phyloP scores from a whole-genome alignment of 306 rosid species.

The Sicyos edulis region DNA sequence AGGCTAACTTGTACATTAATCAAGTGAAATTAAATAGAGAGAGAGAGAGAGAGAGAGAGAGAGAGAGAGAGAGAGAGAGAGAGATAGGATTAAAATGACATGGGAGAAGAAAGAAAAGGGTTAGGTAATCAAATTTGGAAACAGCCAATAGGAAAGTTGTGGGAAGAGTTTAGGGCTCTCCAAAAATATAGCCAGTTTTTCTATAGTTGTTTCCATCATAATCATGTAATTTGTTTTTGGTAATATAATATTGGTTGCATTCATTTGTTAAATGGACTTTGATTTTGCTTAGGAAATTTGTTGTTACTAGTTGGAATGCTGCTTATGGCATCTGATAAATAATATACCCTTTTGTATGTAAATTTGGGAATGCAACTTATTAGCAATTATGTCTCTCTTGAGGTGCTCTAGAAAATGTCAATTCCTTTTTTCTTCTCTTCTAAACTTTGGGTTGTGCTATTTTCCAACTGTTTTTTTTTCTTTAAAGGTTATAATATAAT shows the following conservation, averaged over 20 bases:
- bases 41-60: conserved; percentile 36
- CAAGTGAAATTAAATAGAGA: conserved; percentile 45
- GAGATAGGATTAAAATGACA: conserved; percentile 37
- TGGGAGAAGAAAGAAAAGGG: conserved; percentile 16
- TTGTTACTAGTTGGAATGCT: not conserved
- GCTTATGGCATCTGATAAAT: conserved; percentile 10
- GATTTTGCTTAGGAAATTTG: conserved; percentile 14
- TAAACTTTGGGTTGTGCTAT: not conserved
- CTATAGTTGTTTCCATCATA: conserved; percentile 40
- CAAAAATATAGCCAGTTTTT: conserved; percentile 15
- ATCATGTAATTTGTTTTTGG: conserved; percentile 35
- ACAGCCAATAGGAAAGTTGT: conserved; percentile 29
- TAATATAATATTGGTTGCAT: conserved; percentile 41
- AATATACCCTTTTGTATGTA: conserved; percentile 1
- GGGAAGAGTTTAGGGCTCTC: conserved; percentile 26
- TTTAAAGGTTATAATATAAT: too few relatives aligned
- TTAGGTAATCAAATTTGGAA: conserved; percentile 21
- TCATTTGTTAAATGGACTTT: conserved; percentile 44
- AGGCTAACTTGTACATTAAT: conserved; percentile 91
- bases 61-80: conserved; percentile 39
- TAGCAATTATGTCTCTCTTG: not conserved
- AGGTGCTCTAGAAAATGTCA: not conserved
- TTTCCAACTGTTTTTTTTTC: not conserved
- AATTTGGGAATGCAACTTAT: conserved; percentile 1
- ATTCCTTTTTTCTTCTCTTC: not conserved